A percentile compares a stretch with the other conserved stretches of the same genome.
Evolutionary conservation across 1,284 basidiomycete species (phyloP).

Genomic region (Earliella scabrosa): DNA sequence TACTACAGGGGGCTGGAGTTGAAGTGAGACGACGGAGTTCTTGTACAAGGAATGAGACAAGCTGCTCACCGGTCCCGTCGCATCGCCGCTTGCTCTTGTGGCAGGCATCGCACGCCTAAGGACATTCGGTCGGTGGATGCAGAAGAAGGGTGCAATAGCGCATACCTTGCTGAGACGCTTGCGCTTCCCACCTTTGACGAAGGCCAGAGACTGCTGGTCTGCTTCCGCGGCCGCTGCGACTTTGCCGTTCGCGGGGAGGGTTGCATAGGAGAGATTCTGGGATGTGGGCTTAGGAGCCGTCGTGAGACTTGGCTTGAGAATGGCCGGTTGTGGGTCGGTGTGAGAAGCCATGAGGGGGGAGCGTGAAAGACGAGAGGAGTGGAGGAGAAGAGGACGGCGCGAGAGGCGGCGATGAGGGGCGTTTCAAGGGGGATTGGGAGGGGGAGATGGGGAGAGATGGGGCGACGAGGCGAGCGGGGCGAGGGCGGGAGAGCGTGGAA

Average conservation of each 20-base stretch:
- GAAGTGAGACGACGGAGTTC: conserved; percentile 13
- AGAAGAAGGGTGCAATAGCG: background rate
- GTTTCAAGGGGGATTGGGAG: background rate
- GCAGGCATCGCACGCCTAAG: conserved; percentile 79
- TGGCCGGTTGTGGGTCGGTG: background rate
- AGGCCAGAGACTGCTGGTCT: conserved; percentile 34
- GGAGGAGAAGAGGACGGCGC: background rate
- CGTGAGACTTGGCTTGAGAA: background rate
- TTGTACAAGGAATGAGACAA: background rate
- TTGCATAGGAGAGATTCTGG: background rate
- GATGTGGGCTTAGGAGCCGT: background rate
- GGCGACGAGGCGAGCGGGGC: background rate
- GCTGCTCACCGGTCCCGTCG: conserved; percentile 72
- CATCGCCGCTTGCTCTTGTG: conserved; percentile 84
- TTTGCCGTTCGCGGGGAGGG: conserved; percentile 5
- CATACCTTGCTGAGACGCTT: conserved; percentile 59
- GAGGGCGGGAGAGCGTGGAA: conserved; percentile 11
- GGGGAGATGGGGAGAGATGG: background rate
- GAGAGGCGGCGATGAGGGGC: background rate
- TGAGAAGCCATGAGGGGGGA: background rate
- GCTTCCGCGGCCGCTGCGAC: background rate
- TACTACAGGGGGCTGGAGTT: conserved; percentile 72
- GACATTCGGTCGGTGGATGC: conserved; percentile 5
- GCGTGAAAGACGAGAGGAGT: background rate
- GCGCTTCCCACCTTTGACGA: conserved; percentile 42